Evolutionary conservation across 768 basidiomycete genomes (phyloP), one percentile per base, ranked within the genome.

Genomic region (Pleurotus eryngii): DNA sequence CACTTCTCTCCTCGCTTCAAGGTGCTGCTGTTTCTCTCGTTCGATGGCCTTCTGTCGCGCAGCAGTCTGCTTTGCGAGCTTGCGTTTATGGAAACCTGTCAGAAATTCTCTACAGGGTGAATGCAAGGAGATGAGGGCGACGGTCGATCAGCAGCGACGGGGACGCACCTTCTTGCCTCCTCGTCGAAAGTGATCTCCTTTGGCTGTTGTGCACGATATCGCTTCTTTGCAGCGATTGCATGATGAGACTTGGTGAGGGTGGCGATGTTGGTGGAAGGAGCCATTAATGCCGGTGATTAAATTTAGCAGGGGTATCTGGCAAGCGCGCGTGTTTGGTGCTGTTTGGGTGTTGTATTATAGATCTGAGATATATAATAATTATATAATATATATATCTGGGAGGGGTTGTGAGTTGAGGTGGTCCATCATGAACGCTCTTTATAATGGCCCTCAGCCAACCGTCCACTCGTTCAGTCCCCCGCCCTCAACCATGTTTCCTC

Each of bases 81-180:
- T 97, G 64, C 95, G 85, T 72, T 95, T 95, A 70, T 90, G 89
- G 69, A 97, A 97, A 24, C 95, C 95, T 15, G 93, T 95, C 67
- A 97, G 74, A 72, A 90, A 97, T 58, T 95, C 89, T 67, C 94
- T 95, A 64, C 40, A 46, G 50, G 60, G 40, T 46, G 48, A 56
- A 59, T 57, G 65, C 53, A 61, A 64, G 59, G 54, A 60, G 24
- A 59, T 47, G 56, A 22, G 60, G 60, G 47, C 54, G 11, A 18
- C 35, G 46, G 37, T n/a, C 35, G 22, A 11, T 17, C 17, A 38
- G 46, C 39, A 56, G 39, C 53, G 58, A 26, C 46, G 26, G 49
- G 18, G 22, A 38, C 14, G 17, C 17, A 90, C 93, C 83, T 82
- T 63, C 94, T 79, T 0, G 91, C 91, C 38, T 83, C 81, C 42